These are phyloP conservation scores for Elsinoe necatrix DNA, from an alignment of 2,329 filamentous ascomycete species.

Conservation along the genomic window DNA sequence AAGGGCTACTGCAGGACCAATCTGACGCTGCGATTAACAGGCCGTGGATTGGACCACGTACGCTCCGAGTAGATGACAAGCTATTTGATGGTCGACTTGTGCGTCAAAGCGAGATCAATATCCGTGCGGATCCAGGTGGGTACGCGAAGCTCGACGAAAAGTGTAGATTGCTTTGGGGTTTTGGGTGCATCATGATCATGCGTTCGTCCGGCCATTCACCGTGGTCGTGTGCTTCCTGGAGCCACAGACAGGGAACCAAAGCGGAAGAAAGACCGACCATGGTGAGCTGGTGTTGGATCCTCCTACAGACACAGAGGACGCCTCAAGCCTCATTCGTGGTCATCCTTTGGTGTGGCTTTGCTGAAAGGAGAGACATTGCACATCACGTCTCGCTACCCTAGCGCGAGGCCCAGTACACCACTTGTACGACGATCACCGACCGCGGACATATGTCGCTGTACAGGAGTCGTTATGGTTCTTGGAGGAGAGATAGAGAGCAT, in stretches of 20 bases:
- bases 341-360: background rate
- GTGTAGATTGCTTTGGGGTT: background rate
- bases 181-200: conserved; percentile 1
- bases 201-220: conserved; percentile 1
- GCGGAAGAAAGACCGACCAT: background rate
- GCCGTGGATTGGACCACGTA: background rate
- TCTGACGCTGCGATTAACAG: background rate
- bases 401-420: background rate
- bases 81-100: background rate
- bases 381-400: background rate
- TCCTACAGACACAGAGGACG: background rate
- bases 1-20: background rate
- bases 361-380: background rate
- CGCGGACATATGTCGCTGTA: background rate
- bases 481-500: background rate
- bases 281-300: background rate
- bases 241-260: no score
- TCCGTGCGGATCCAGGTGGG: background rate
- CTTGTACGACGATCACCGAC: background rate
- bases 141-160: background rate
- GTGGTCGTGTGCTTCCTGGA: background rate
- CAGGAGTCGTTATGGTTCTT: background rate
- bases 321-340: background rate
- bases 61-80: background rate
- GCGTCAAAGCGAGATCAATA: background rate